phyloP scores from a whole-genome alignment of 805 yeast species.

The Isabelozyma heimii region DNA sequence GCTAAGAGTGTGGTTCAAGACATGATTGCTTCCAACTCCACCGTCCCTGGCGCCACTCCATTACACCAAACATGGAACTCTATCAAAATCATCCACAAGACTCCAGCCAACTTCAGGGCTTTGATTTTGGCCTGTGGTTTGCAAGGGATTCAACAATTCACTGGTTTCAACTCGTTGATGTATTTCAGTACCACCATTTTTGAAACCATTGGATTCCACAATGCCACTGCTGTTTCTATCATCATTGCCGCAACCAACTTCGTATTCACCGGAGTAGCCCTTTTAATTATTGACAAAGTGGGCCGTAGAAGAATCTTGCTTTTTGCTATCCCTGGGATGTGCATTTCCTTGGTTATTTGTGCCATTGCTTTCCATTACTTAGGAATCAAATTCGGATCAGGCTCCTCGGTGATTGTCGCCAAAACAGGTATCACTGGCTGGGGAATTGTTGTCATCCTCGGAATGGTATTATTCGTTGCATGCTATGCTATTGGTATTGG shows the following conservation, averaged over 20 bases:
- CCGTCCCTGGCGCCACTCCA: slow-evolving; percentile 39
- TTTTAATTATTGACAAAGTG: slow-evolving; percentile 78
- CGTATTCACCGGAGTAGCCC: slow-evolving; percentile 80
- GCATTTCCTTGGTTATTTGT: slow-evolving; percentile 68
- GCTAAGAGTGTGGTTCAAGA: slow-evolving; percentile 70
- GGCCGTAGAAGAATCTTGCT: slow-evolving; percentile 85
- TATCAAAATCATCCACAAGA: slow-evolving; percentile 58
- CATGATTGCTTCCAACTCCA: slow-evolving; percentile 46
- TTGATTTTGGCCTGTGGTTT: slow-evolving; percentile 86
- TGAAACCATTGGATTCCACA: slow-evolving; percentile 81
- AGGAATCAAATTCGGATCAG: slow-evolving; percentile 54
- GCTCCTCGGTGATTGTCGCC: slow-evolving; percentile 36
- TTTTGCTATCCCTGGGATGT: slow-evolving; percentile 84
- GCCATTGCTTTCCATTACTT: slow-evolving; percentile 91
- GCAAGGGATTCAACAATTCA: slow-evolving; percentile 95
- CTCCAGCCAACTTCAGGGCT: slow-evolving; percentile 84
- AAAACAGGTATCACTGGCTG: slow-evolving; percentile 62
- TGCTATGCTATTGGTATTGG: slow-evolving; percentile 94
- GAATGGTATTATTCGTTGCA: slow-evolving; percentile 86
- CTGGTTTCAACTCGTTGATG: slow-evolving; percentile 96
- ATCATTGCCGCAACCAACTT: slow-evolving; percentile 94
- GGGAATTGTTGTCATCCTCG: slow-evolving; percentile 83
- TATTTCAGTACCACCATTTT: slow-evolving; percentile 92
- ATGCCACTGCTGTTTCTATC: slow-evolving; percentile 92
- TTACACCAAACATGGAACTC: slow-evolving; percentile 56